Evolutionary conservation across 306 rosid genomes (phyloP).

Genomic region (Mimosa bimucronata): DNA sequence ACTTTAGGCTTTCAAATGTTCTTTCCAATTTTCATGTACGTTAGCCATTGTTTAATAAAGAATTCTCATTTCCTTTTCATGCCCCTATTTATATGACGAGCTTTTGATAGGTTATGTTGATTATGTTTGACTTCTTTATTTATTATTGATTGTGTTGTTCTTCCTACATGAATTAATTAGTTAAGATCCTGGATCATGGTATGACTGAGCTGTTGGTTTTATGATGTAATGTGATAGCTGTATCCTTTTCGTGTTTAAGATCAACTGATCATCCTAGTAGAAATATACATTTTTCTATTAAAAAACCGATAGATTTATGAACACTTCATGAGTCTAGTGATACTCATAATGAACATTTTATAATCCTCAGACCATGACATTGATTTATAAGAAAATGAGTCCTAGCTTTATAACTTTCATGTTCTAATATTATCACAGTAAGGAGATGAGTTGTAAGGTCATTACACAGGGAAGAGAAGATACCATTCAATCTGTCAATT

Average conservation of each 20-base stretch:
- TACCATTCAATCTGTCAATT: too few species aligned
- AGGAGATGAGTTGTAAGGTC: background rate
- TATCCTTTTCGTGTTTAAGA: background rate
- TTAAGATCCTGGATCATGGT: background rate
- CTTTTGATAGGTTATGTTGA: background rate
- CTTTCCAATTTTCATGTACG: background rate
- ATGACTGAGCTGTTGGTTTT: conserved; percentile 1
- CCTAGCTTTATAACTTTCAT: background rate
- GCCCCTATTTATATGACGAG: background rate
- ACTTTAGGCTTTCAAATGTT: background rate
- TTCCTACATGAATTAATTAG: background rate
- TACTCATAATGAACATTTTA: background rate
- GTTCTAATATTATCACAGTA: background rate
- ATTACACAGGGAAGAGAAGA: background rate
- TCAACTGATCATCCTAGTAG: background rate
- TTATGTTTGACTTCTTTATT: background rate
- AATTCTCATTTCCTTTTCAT: background rate
- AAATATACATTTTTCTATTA: background rate
- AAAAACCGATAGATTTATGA: background rate
- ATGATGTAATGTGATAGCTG: background rate
- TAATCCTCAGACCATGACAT: background rate
- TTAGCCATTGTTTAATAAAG: background rate
- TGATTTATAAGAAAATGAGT: background rate
- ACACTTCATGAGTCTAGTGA: background rate
- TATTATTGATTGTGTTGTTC: background rate